Evolutionary conservation across 2,329 filamentous ascomycete genomes (phyloP).

Genomic region (Cryphonectria parasitica): DNA sequence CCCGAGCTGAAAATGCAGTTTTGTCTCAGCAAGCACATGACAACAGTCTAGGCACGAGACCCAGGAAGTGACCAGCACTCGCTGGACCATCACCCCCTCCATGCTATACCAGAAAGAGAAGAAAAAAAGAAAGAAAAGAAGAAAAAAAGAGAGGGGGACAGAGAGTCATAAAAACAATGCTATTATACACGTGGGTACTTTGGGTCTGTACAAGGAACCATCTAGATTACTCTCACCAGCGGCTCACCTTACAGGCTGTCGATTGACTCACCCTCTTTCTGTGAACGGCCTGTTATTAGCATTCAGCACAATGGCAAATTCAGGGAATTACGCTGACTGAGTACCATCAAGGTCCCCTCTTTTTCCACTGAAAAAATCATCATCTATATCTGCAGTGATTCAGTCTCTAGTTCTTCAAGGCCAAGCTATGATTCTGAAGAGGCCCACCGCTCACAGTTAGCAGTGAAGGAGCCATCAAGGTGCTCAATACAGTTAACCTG

Average conservation of each 20-base stretch:
- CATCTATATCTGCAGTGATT: not conserved
- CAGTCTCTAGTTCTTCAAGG: not conserved
- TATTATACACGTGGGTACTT: not conserved
- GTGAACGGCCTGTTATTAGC: not conserved
- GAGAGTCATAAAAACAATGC: not conserved
- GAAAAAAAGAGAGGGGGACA: too few relatives aligned
- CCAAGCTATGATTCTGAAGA: not conserved
- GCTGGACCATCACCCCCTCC: not conserved
- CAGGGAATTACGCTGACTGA: not conserved
- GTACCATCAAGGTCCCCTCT: conserved; percentile 1
- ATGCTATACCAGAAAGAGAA: not conserved
- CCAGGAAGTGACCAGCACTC: not conserved
- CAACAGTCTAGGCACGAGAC: not conserved
- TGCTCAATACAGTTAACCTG: not conserved
- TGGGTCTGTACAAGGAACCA: not conserved
- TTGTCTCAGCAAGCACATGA: not conserved
- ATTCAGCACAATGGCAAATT: not conserved
- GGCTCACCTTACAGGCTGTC: not conserved
- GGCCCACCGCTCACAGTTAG: conserved; percentile 11
- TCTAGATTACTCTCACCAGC: not conserved
- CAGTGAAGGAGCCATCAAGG: conserved; percentile 26
- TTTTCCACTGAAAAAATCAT: not conserved
- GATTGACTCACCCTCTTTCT: not conserved
- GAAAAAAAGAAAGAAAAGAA: too few relatives aligned
- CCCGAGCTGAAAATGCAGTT: not conserved